Evolutionary conservation across 2,329 filamentous ascomycete species (phyloP), one percentile per base, ranked within the genome.

Genomic region (Arthrinium puccinioides): DNA sequence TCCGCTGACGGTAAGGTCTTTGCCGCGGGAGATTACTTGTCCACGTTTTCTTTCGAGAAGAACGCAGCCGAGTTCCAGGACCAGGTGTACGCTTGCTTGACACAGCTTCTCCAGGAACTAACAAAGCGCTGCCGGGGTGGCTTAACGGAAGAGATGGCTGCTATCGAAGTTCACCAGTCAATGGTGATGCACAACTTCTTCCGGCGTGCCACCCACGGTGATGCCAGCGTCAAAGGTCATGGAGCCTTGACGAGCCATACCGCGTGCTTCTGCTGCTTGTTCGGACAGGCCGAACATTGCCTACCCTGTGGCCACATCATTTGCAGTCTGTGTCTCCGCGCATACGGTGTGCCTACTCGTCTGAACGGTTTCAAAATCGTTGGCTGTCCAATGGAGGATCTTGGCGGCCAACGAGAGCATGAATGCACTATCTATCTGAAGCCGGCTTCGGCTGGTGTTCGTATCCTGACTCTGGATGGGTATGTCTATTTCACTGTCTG

Each of bases 221-320:
- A 13, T 21, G 16, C 19, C n/a, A 18, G 19, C 15, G 6, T 9
- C n/a, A 29, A 24, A 9, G n/a, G 6, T 21, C 15, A 28, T 14
- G 21, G 13, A 19, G 5, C 32, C 15, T 54, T 62, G 32, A 50
- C 61, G 13, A 69, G 60, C 26, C 66, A 69, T 42, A 52, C 60
- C 1, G 61, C 62, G 2, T 72, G 69, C 41, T 67, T 69, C 40
- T 65, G 59, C 36, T 72, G 68, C 42, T 49, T 71, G 16, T 57
- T 63, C 38, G 59, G 61, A 30, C 50, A 60, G 3, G 61, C 67
- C 2, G 57, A 67, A 40, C 61, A 69, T 42, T 46, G 55, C 2
- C 49, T 71, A 2, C 58, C 60, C 4, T 72, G 67, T 39, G 66
- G 66, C 0, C 67, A 71, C 45, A 55, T 69, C 4, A 41, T 71